These are phyloP conservation scores for Botrytis aclada DNA, from an alignment of 2,329 filamentous ascomycete species.

Conservation along the genomic window DNA sequence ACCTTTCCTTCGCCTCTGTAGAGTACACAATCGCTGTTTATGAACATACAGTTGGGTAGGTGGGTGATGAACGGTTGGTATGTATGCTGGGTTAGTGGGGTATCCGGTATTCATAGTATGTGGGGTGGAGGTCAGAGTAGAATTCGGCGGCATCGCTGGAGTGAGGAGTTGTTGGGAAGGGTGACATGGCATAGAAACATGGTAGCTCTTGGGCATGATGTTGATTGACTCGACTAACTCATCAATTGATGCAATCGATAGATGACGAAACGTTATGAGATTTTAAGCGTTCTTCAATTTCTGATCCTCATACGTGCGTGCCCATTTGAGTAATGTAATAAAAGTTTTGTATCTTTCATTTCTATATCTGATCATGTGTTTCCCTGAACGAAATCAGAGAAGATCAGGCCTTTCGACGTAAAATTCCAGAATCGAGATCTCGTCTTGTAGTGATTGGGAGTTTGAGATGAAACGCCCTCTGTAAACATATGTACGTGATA, in stretches of 20 bases:
- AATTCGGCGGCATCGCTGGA: neutral
- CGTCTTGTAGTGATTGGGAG: neutral
- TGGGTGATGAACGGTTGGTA: neutral
- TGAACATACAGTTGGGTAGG: neutral
- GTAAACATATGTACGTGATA: neutral
- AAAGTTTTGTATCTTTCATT: neutral
- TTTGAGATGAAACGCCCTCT: neutral
- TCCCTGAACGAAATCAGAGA: neutral
- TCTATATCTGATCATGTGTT: neutral
- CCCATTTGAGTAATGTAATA: neutral
- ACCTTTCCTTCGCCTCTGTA: neutral
- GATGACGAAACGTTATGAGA: constrained; percentile 5
- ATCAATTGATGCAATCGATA: constrained; percentile 2
- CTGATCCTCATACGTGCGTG: neutral
- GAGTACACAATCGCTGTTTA: neutral
- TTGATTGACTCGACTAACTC: neutral
- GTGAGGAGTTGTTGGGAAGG: neutral
- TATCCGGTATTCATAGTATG: neutral
- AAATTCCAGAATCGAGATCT: neutral
- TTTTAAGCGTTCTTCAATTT: neutral
- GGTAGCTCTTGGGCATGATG: neutral
- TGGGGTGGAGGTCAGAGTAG: neutral
- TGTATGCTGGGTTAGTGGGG: neutral
- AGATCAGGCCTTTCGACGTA: neutral
- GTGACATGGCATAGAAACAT: neutral